Conservation (phyloP, 2,329 filamentous ascomycete genomes). For the Cercospora beticola region DNA sequence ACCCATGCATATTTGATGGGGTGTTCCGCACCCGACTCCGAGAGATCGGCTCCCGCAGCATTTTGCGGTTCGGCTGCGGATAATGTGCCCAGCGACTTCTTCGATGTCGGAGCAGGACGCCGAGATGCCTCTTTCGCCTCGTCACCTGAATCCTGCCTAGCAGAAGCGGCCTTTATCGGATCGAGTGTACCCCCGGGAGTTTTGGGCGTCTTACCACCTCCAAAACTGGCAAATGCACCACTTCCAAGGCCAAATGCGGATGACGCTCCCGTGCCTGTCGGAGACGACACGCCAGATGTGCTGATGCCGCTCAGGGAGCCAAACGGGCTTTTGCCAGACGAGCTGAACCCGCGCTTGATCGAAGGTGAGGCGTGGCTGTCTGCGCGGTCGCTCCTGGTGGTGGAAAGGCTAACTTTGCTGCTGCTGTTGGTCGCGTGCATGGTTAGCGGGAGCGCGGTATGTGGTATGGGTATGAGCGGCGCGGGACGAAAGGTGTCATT, state of each 20-base stretch:
- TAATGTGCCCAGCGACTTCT: conserved; percentile 31
- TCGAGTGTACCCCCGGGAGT: conserved; percentile 73
- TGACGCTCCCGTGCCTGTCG: conserved; percentile 71
- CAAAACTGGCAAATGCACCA: conserved; percentile 90
- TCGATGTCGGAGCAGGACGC: conserved; percentile 25
- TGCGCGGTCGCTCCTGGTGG: conserved; percentile 57
- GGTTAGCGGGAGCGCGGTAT: conserved; percentile 24
- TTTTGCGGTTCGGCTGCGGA: conserved; percentile 37
- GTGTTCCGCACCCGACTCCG: neutral
- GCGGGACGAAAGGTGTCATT: neutral
- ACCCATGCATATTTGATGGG: conserved; percentile 85
- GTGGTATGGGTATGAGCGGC: neutral
- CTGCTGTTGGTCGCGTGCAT: conserved; percentile 54
- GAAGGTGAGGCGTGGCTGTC: conserved; percentile 61
- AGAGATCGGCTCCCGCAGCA: conserved; percentile 36
- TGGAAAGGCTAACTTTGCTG: conserved; percentile 89
- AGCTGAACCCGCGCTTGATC: conserved; percentile 66
- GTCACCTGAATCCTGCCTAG: conserved; percentile 63
- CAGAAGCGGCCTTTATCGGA: conserved; percentile 60
- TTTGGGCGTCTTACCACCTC: conserved; percentile 80
- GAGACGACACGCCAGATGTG: conserved; percentile 65
- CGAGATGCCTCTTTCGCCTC: conserved; percentile 32
- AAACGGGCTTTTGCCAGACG: conserved; percentile 70
- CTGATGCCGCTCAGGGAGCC: conserved; percentile 74
- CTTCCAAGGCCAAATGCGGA: conserved; percentile 92